A percentile compares a stretch with the other conserved stretches of the same genome.
phyloP scores from a whole-genome alignment of 352 stramenopile genomes.

The Thalassiosira livingstoniorum region DNA sequence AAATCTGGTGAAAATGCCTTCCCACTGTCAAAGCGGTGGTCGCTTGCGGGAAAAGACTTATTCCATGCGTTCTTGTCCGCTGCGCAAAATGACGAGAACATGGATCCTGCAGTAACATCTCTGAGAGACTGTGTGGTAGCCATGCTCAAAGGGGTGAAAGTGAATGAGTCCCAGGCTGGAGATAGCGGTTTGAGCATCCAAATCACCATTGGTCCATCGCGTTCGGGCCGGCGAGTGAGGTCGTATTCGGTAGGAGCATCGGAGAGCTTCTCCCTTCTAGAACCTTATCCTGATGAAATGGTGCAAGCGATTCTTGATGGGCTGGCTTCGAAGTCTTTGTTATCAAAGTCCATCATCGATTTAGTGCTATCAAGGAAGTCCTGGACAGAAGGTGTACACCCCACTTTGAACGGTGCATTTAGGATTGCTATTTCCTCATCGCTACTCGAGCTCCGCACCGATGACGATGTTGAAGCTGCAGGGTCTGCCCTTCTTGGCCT shows the following conservation, averaged over 20 bases:
- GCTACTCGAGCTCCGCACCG: conserved; percentile 52
- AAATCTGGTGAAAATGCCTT: conserved; percentile 73
- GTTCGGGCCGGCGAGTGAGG: conserved; percentile 63
- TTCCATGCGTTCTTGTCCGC: conserved; percentile 51
- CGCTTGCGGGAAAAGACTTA: conserved; percentile 65
- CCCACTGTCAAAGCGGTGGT: conserved; percentile 70
- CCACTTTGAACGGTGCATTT: conserved; percentile 55
- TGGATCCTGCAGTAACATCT: conserved; percentile 2
- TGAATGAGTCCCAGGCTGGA: conserved; percentile 55
- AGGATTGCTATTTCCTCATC: conserved; percentile 55
- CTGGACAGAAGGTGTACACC: conserved; percentile 76
- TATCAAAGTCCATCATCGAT: conserved; percentile 56
- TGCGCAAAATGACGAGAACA: conserved; percentile 14
- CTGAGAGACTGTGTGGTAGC: conserved; percentile 62
- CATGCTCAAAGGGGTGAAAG: conserved; percentile 76
- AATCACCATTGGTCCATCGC: conserved; percentile 78
- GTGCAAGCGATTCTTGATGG: conserved; percentile 63
- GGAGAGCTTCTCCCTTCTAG: conserved; percentile 52
- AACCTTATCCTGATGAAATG: conserved; percentile 83
- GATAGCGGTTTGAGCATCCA: conserved; percentile 57
- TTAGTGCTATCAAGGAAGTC: conserved; percentile 68
- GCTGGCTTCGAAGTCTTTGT: conserved; percentile 34
- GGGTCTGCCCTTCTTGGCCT: conserved; percentile 66
- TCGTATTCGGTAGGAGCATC: conserved; percentile 82
- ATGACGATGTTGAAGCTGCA: conserved; percentile 50